Evolutionary conservation across 2,329 filamentous ascomycete genomes (phyloP).

Genomic region (Clonostachys chloroleuca): DNA sequence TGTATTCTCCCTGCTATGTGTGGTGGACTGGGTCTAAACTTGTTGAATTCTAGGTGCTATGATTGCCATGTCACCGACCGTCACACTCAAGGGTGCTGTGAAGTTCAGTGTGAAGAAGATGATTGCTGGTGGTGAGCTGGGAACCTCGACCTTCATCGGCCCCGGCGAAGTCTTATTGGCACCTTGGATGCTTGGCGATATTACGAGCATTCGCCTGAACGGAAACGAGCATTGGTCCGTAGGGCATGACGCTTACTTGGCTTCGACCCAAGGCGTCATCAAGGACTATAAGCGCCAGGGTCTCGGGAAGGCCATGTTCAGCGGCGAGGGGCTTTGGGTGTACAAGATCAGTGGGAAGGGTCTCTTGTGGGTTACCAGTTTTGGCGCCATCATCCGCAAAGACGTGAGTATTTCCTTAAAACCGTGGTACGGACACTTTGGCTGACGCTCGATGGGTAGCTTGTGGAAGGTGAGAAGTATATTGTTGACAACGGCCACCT

Average conservation of each 20-base stretch:
- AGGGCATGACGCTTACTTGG: constrained; percentile 82
- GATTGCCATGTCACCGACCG: constrained; percentile 90
- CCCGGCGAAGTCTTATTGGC: constrained; percentile 87
- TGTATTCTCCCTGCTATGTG: background rate
- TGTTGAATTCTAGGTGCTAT: constrained; percentile 57
- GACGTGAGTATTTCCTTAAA: constrained; percentile 56
- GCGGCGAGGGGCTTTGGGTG: constrained; percentile 86
- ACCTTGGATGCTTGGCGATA: constrained; percentile 76
- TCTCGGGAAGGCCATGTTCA: constrained; percentile 87
- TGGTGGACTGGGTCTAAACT: too few species aligned
- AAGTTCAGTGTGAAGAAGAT: constrained; percentile 92
- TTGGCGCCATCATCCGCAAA: constrained; percentile 92
- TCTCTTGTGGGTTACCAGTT: constrained; percentile 84
- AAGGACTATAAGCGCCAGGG: constrained; percentile 86
- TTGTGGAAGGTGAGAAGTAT: constrained; percentile 73
- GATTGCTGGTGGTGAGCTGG: constrained; percentile 76
- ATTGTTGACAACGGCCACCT: constrained; percentile 66
- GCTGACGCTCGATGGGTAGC: constrained; percentile 22
- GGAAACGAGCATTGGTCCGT: constrained; percentile 78
- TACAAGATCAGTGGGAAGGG: constrained; percentile 82
- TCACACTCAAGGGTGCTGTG: constrained; percentile 76
- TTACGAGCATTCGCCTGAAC: constrained; percentile 71
- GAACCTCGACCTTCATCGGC: constrained; percentile 76
- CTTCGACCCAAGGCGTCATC: constrained; percentile 78
- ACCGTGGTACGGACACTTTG: background rate